Evolutionary conservation across 257 asterid genomes (phyloP), one percentile per base, ranked within the genome.

Genomic region (Rehmannia glutinosa): DNA sequence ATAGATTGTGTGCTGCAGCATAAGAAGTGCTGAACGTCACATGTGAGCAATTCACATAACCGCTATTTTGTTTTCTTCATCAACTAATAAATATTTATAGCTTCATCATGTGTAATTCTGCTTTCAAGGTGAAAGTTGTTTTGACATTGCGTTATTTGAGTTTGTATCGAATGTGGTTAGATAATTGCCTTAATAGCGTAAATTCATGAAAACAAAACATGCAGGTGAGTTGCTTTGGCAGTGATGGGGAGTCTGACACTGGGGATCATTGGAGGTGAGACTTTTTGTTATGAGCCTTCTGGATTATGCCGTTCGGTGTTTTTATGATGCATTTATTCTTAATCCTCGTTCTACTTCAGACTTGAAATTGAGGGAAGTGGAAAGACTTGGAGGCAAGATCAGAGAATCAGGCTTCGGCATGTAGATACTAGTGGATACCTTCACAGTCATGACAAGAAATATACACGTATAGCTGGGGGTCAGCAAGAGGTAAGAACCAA

Each of bases 381-480:
- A 57, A 89, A 91, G 81, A 82, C 90, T 27, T 94, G 99, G 99
- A 88, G 98, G 81, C 99, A 94, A 85, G 98, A 91, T 50, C 99
- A 91, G 76, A 84, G 93, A 75, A 73, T 91, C 25, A 87, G 99
- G 84, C 92, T 94, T 77, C 87, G 28, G 13, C 99, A 94, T 71
- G 83, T 85, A 13, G 99, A 94, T 75, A 94, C 99, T 0, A 76
- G 83, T 28, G 99, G 97, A 21, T 91, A 85, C 85, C 92, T 94
- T 43, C 99, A 94, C 84, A 94, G 99, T 69, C 99, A 94, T 59
- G 88, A 94, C 83, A 94, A 87, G 95, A 94, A 94, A 75, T 94
- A 88, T 81, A 80, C 86, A 15, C 97, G 99, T 46, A 91, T 94
- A 66, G 99, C 97, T 15, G 99, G 99, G 19, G 97, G 97, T n/a